Evolutionary conservation across 2,329 filamentous ascomycete species (phyloP), one percentile per base, ranked within the genome.

Genomic region (Xylaria sp.): DNA sequence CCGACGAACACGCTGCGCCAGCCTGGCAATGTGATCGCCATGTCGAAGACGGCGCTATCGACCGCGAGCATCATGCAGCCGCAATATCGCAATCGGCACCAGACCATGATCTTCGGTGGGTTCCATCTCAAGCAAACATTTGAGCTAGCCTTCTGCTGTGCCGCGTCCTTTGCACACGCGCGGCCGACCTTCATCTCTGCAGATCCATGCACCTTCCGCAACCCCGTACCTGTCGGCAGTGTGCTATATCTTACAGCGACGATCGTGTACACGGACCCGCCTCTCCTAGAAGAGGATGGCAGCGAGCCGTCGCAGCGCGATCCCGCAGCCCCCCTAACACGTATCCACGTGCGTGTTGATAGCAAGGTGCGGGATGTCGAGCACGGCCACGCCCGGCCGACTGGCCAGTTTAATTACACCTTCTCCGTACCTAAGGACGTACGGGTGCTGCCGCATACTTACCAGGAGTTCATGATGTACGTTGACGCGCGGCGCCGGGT

Each of bases 21-120:
- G 64, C 79, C 79, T 3, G 17, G 60, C 47, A 80, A 80, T 65
- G 77, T 78, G 5, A 73, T 93, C 85, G 82, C 87, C 68, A 84
- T 86, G 70, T 88, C 89, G 1, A 81, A 82, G 38, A 85, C 92
- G 36, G 86, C 86, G 72, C 89, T 81, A 5, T 75, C 76, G n/a
- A 79, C 89, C 1, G 89, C 90, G 11, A 86, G 85, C 72, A 92
- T 93, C 70, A 93, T 93, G 90, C 90, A 92, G 75, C 91, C 91
- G 0, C 89, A 80, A 65, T 79, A 80, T 65, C 74, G 79, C 29
- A 80, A 80, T 69, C 76, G 79, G 1, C 90, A 92, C 77, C 89
- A 91, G 73, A 91, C 91, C 77, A 92, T 92, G 90, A 92, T 93
- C 61, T 93, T 93, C 73, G 91, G 91, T 58, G 91, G 91, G 15